Evolutionary conservation across 2,329 filamentous ascomycete species (phyloP).

Genomic region (Monosporascus sp.): DNA sequence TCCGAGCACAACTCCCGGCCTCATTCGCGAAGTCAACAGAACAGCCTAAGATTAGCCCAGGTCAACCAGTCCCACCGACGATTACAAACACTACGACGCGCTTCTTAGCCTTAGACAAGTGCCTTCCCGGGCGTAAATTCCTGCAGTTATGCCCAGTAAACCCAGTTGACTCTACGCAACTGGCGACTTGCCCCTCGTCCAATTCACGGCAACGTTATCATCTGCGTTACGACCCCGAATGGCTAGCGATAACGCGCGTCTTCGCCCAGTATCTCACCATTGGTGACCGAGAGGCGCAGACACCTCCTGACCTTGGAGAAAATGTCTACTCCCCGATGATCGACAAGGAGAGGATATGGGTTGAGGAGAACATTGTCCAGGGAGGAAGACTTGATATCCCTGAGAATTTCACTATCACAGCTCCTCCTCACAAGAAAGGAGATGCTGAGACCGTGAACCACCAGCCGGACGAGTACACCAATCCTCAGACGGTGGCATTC

Average conservation of each 20-base stretch:
- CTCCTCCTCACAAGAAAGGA: constrained; percentile 60
- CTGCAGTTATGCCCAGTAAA: constrained; percentile 69
- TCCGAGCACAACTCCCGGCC: constrained; percentile 71
- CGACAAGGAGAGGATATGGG: constrained; percentile 67
- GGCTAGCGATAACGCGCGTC: constrained; percentile 86
- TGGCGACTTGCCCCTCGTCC: constrained; percentile 13
- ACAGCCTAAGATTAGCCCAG: constrained; percentile 37
- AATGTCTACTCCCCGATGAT: constrained; percentile 64
- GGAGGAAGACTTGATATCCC: constrained; percentile 62
- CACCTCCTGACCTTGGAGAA: constrained; percentile 61
- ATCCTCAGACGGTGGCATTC: constrained; percentile 77
- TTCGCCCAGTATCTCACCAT: constrained; percentile 64
- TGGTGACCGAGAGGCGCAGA: constrained; percentile 50
- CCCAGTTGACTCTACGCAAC: constrained; percentile 35
- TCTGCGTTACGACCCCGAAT: constrained; percentile 85
- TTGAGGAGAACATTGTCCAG: constrained; percentile 68
- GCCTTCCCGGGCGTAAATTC: constrained; percentile 72
- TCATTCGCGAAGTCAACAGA: constrained; percentile 54
- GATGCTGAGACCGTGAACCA: constrained; percentile 52
- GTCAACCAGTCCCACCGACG: constrained; percentile 60
- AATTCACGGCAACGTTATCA: constrained; percentile 41
- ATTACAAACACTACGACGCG: constrained; percentile 76
- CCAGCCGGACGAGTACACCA: constrained; percentile 77
- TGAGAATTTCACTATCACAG: constrained; percentile 71
- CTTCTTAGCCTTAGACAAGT: constrained; percentile 92